Evolutionary conservation across 345 rosid genomes (phyloP).

Genomic region (Mangifera indica): DNA sequence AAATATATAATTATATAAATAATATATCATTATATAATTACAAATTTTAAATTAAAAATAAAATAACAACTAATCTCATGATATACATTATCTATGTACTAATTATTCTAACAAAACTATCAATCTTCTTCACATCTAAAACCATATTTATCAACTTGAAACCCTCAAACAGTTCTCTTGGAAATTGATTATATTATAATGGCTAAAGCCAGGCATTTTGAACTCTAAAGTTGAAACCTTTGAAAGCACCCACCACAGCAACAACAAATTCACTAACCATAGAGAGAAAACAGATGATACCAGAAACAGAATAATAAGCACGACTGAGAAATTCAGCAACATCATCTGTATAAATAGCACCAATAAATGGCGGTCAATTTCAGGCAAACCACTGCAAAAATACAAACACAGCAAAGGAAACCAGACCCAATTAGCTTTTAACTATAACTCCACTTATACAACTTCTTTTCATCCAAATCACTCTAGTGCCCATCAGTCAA

Average conservation of each 20-base stretch:
- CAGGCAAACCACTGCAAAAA: not conserved
- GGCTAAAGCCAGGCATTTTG: too few species aligned
- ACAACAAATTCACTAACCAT: not conserved
- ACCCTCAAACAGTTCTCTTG: too few species aligned
- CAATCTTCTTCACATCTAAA: too few species aligned
- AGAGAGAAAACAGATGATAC: not conserved
- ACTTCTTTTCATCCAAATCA: slow-evolving; percentile 7
- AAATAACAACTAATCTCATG: too few species aligned
- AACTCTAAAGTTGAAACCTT: too few species aligned
- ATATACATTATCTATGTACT: too few species aligned
- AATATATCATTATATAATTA: too few species aligned
- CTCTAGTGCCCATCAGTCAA: slow-evolving; percentile 17
- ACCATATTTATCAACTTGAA: too few species aligned
- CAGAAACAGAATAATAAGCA: not conserved
- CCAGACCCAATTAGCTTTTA: slow-evolving; percentile 8
- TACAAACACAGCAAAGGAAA: not conserved
- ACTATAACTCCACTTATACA: not conserved
- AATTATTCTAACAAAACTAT: too few species aligned
- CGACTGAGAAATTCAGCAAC: not conserved
- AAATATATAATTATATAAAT: too few species aligned
- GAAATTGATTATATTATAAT: too few species aligned
- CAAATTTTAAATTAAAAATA: too few species aligned
- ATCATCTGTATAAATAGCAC: slow-evolving; percentile 1
- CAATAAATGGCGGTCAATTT: slow-evolving; percentile 4
- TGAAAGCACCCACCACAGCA: not conserved